Conservation (phyloP, 495 filamentous ascomycete species). For the Aspergillus wentii region DNA sequence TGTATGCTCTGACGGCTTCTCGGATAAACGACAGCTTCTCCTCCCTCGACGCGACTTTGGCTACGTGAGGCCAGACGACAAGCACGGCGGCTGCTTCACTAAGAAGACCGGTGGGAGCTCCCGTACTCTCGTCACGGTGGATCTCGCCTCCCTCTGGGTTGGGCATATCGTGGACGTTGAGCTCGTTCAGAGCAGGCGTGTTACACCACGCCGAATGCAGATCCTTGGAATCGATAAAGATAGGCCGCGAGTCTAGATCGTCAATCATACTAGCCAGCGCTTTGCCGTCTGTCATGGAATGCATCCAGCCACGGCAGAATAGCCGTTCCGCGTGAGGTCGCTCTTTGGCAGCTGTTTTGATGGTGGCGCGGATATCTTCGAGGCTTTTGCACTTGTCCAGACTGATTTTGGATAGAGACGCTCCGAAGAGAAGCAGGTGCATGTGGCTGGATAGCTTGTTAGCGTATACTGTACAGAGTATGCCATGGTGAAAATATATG, state of each 20-base stretch:
- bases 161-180: constrained; percentile 39
- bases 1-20: constrained; percentile 44
- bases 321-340: constrained; percentile 46
- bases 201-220: constrained; percentile 62
- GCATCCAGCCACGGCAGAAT: constrained; percentile 57
- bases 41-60: constrained; percentile 41
- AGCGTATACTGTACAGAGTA: neutral
- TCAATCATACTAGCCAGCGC: constrained; percentile 48
- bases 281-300: constrained; percentile 47
- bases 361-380: constrained; percentile 43
- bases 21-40: constrained; percentile 34
- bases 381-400: constrained; percentile 47
- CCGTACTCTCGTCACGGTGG: constrained; percentile 36
- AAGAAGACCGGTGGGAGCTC: constrained; percentile 47
- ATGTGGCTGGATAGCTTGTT: constrained; percentile 21
- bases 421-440: constrained; percentile 57
- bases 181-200: constrained; percentile 46
- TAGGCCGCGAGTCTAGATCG: constrained; percentile 46
- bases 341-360: constrained; percentile 38
- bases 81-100: constrained; percentile 52
- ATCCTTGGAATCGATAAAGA: constrained; percentile 59
- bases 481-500: neutral
- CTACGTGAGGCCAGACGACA: constrained; percentile 57
- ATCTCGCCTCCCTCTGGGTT: constrained; percentile 55
- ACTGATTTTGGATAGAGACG: constrained; percentile 52